phyloP scores from a whole-genome alignment of 257 asterid species.

The Petunia secreta region DNA sequence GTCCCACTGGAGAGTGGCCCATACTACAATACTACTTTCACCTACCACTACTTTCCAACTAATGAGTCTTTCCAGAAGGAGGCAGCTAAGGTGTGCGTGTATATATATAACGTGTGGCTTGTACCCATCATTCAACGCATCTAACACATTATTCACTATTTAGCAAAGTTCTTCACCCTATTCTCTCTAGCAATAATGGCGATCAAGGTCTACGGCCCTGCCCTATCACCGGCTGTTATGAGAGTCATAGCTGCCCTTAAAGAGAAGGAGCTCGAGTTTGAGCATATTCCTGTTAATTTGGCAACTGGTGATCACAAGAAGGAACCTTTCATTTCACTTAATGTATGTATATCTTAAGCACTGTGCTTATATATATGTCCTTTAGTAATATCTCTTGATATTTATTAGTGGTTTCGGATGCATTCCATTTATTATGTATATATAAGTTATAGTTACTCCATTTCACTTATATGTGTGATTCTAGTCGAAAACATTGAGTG shows the following conservation, averaged over 20 bases:
- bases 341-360: constrained; percentile 18
- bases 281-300: constrained; percentile 26
- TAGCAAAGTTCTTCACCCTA: too few relatives aligned
- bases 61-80: too few relatives aligned
- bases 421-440: neutral
- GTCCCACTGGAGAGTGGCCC: too few relatives aligned
- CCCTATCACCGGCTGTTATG: constrained; percentile 31
- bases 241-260: constrained; percentile 31
- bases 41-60: too few relatives aligned
- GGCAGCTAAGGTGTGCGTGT: too few relatives aligned
- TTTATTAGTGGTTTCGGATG: too few relatives aligned
- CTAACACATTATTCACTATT: neutral
- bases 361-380: too few relatives aligned
- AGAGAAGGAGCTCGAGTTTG: constrained; percentile 39
- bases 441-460: constrained; percentile 15
- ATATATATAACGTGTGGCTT: neutral
- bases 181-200: constrained; percentile 26
- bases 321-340: constrained; percentile 40
- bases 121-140: neutral
- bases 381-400: too few relatives aligned
- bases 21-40: too few relatives aligned
- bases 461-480: neutral
- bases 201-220: constrained; percentile 36
- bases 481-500: too few relatives aligned
- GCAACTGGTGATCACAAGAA: constrained; percentile 35